Percentiles rank a stretch among this genome's conserved stretches.
Evolutionary conservation across 495 filamentous ascomycete genomes (phyloP).

Genomic region (Apodospora peruviana): DNA sequence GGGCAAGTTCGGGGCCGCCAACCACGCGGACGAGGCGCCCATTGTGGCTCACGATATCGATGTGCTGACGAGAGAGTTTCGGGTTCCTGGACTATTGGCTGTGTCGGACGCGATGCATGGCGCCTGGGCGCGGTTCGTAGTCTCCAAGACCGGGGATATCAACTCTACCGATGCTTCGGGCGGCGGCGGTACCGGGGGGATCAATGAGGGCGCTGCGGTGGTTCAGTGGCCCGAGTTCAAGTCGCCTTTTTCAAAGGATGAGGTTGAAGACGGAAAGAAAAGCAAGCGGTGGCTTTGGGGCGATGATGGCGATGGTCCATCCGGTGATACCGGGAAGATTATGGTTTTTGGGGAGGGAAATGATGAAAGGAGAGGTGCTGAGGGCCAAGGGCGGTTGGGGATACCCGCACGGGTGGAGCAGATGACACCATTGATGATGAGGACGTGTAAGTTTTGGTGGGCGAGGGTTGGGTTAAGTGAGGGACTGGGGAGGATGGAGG

Average conservation of each 20-base stretch:
- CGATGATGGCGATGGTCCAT: not conserved
- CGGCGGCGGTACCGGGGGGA: slow-evolving; percentile 20
- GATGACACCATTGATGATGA: slow-evolving; percentile 38
- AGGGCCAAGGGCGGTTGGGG: slow-evolving; percentile 35
- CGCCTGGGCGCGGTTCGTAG: slow-evolving; percentile 52
- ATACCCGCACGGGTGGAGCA: slow-evolving; percentile 35
- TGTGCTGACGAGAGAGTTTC: slow-evolving; percentile 18
- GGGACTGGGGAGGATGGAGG: slow-evolving; percentile 27
- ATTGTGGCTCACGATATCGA: slow-evolving; percentile 50
- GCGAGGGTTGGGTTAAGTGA: slow-evolving; percentile 34
- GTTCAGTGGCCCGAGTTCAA: slow-evolving; percentile 26
- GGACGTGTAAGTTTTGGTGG: slow-evolving; percentile 57
- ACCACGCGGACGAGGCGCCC: slow-evolving; percentile 55
- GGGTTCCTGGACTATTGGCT: slow-evolving; percentile 39
- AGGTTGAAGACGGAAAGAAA: not conserved
- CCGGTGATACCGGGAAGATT: slow-evolving; percentile 28
- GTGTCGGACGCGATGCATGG: slow-evolving; percentile 50
- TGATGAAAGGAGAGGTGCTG: slow-evolving; percentile 42
- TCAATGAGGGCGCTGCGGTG: not conserved
- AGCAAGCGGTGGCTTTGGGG: not conserved
- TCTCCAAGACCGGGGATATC: slow-evolving; percentile 38
- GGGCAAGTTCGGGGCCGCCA: slow-evolving; percentile 43
- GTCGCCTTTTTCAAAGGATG: slow-evolving; percentile 13
- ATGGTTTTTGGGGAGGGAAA: slow-evolving; percentile 59
- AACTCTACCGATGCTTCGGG: too few species aligned